Base-by-base conservation (phyloP, 2,329 filamentous ascomycete genomes). In the Hirsutella rhossiliensis region DNA sequence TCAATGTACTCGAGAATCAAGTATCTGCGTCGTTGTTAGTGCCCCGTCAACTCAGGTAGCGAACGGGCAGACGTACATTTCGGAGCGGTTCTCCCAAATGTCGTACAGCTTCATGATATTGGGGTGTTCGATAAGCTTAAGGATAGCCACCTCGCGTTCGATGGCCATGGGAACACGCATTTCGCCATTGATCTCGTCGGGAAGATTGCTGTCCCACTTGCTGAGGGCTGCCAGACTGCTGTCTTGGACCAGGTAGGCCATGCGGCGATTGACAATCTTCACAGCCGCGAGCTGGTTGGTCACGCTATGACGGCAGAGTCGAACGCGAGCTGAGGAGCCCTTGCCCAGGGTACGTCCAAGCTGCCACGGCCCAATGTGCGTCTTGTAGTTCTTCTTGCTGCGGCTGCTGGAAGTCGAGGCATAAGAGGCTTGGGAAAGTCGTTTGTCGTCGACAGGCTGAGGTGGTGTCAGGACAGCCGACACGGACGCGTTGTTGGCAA, bases 71-170 rank as follows among this genome's bases (percentile, higher is more conserved):
- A 66, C 85, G 68, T 71, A 96, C 86, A 98, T 82, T 63, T 98
- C 89, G 45, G 87, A 85, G 19, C 86, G 77, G 59, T 96, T 97
- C 66, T 98, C 92, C 90, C 90, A 98, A 28, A 98, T 90, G 64
- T 98, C 92, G 59, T 90, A 92, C 11, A 98, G 68, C 52, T 85
- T 87, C 62, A 96, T 89, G 55, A 97, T 90, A 60, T 97, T 92
- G 6, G 84, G 86, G 64, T 98, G 92, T 56, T 95, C 83, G 48
- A 97, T 86, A 46, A 97, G 75, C 66, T 96, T 97, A 76, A 98
- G 87, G 54, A 98, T 94, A 29, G 90, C 88, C 36, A 98, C 89
- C 60, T 98, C 92, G 44, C 92, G 77, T 64, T 97, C 90, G 48
- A 98, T 84, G 1, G 88, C 85, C 55, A 90, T 80, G 1, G 90